Evolutionary conservation across 345 rosid species (phyloP).

Genomic region (Hypericum androsaemum): DNA sequence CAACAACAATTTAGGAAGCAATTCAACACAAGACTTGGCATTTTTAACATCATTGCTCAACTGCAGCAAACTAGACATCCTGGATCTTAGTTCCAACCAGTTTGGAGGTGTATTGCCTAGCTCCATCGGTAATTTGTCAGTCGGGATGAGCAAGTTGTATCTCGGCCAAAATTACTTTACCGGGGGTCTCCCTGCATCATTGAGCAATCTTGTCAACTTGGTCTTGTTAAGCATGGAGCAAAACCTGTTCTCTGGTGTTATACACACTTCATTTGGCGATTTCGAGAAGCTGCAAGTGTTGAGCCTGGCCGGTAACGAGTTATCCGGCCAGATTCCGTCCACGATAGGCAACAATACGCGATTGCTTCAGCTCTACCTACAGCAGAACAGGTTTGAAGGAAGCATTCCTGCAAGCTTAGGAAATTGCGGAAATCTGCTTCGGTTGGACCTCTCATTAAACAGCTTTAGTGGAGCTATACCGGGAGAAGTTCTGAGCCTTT

Average conservation of each 20-base stretch:
- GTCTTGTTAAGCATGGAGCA: no score
- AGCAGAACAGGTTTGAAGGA: constrained; percentile 12
- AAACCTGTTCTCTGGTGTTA: no score
- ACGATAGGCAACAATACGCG: constrained; percentile 12
- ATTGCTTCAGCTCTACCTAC: constrained; percentile 14
- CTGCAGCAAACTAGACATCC: constrained; percentile 5
- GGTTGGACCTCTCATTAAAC: background rate
- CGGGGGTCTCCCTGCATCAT: constrained; percentile 4
- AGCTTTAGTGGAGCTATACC: constrained; percentile 8
- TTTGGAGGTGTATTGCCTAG: constrained; percentile 17
- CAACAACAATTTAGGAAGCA: constrained; percentile 12
- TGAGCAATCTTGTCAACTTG: constrained; percentile 2
- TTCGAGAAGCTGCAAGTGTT: constrained; percentile 14
- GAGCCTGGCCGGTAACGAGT: background rate
- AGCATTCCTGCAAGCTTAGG: constrained; percentile 3
- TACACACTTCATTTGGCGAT: no score
- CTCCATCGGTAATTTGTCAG: constrained; percentile 18
- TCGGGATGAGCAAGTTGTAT: constrained; percentile 2
- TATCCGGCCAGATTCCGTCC: background rate
- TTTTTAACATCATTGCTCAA: constrained; percentile 18
- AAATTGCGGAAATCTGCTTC: background rate
- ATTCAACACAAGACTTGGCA: constrained; percentile 7
- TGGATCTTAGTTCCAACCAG: constrained; percentile 4
- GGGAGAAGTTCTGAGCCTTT: background rate
- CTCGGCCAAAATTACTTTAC: constrained; percentile 6